A percentile compares a stretch with the other conserved stretches of the same genome.
phyloP scores from a whole-genome alignment of 495 filamentous ascomycete species.

The Letharia columbiana region DNA sequence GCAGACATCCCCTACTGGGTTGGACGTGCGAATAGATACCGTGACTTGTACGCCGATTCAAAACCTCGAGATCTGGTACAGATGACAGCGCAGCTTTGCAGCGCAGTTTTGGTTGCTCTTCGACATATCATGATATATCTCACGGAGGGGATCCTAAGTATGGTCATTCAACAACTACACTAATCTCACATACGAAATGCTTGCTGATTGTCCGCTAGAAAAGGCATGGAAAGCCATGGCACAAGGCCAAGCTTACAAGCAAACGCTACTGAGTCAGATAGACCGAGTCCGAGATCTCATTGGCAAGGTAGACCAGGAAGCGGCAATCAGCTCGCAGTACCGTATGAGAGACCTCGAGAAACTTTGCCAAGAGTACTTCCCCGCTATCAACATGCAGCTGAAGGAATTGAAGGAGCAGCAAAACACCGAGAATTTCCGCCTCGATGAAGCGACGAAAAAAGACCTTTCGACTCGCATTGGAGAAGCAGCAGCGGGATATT shows the following conservation, averaged over 20 bases:
- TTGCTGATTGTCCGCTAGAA: neutral
- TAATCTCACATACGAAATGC: neutral
- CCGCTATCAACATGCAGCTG: neutral
- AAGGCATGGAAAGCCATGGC: neutral
- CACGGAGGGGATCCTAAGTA: neutral
- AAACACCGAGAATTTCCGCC: neutral
- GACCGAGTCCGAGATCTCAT: neutral
- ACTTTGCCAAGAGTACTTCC: neutral
- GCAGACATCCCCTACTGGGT: constrained; percentile 10
- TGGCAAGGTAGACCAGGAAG: neutral
- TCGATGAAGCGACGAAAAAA: neutral
- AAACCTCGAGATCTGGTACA: neutral
- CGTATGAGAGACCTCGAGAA: neutral
- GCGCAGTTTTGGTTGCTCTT: constrained; percentile 1
- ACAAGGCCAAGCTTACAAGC: constrained; percentile 3
- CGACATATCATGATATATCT: neutral
- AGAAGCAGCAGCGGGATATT: neutral
- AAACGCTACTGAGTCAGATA: neutral
- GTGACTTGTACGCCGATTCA: neutral
- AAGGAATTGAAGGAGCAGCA: neutral
- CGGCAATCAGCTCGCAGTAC: neutral
- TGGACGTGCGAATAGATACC: neutral
- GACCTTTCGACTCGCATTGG: constrained; percentile 1
- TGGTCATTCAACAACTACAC: too few relatives aligned
- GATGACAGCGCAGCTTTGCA: constrained; percentile 6